Base-by-base conservation (phyloP, 2,329 filamentous ascomycete species). In the Fusarium sp. region DNA sequence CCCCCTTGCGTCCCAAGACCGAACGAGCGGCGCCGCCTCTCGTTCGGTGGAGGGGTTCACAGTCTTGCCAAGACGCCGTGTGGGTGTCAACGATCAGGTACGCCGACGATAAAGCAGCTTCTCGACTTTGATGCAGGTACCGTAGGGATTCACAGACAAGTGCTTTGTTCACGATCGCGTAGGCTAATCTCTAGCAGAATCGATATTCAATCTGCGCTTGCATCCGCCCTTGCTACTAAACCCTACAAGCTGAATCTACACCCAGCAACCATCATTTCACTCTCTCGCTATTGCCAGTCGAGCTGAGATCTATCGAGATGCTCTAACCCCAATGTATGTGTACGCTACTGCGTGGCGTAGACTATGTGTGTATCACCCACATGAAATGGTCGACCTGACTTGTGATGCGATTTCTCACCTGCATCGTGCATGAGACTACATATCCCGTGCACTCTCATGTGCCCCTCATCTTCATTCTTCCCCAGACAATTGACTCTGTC, bases 221-320 rank as follows among this genome's bases (percentile, higher is more conserved):
- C 37, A 66, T 42, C 42, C 33, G 40, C 43, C 67, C 50, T 58
- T 64, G 64, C 30, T 42, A 35, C 15, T 19, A 28, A 52, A 62
- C 57, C 40, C 33, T 64, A 58, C 58, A 46, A 44, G 58, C 59
- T 57, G 65, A 64, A 19, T 50, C 25, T 37, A 53, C 52, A 47
- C 52, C 62, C 40, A 28, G 62, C 38, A 52, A 40, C 21, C 33
- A 53, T 60, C 65, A 52, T 67, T 53, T 67, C 33, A 49, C 15
- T 57, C 37, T 28, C 10, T 69, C 42, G 40, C 35, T 57, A 64
- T 65, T 58, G 49, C 60, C 60, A 43, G 32, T 71, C 25, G 32
- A 73, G 65, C 66, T 67, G 65, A 62, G 70, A 67, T 58, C 50
- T 60, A 73, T 73, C 64, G 44, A 72, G 68, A 69, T 64, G 33